Evolutionary conservation across 306 rosid genomes (phyloP), one percentile per base, ranked within the genome.

Genomic region (Medicago ruthenica): DNA sequence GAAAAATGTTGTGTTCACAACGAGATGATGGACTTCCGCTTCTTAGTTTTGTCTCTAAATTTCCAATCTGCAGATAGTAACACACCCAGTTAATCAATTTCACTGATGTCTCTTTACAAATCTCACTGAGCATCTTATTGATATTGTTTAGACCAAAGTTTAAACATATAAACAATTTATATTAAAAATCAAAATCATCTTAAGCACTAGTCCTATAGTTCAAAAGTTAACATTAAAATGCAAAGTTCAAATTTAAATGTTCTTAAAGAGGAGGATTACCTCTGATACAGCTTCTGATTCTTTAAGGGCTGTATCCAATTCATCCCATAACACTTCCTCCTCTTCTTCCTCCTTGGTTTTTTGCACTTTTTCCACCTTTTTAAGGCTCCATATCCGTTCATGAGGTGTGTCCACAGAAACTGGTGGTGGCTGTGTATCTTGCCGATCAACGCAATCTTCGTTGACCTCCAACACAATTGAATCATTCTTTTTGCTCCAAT

Each of bases 1-100:
- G 27, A 24, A 0, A 2, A 0, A 59, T 5, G 6, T 67, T 45
- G 16, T 84, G 87, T 21, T 70, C 73, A 65, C 87, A 84, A 20
- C 3, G 2, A 16, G 9, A 18, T 15, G 20, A 27, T 40, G 3
- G 11, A 8, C 3, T 40, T 40, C 44, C 11, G 12, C 6, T n/a
- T n/a, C n/a, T n/a, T 31, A 31, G 18, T 42, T 65, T 66, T 40
- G 10, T 40, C 44, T 9, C 44, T 8, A 40, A 1, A 40, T 40
- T 40, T 40, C 44, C 44, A 40, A 40, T 40, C 44, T 40, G 44
- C 3, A 40, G 44, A 40, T 40, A 40, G 44, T 41, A 40, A 40
- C 10, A 40, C 44, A 7, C 10, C 9, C 7, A 39, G 42, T 39
- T 39, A 39, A 39, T 39, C 42, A 39, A 8, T 40, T 10, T 39